Base-by-base conservation (phyloP, 345 rosid genomes). In the Salix viminalis region DNA sequence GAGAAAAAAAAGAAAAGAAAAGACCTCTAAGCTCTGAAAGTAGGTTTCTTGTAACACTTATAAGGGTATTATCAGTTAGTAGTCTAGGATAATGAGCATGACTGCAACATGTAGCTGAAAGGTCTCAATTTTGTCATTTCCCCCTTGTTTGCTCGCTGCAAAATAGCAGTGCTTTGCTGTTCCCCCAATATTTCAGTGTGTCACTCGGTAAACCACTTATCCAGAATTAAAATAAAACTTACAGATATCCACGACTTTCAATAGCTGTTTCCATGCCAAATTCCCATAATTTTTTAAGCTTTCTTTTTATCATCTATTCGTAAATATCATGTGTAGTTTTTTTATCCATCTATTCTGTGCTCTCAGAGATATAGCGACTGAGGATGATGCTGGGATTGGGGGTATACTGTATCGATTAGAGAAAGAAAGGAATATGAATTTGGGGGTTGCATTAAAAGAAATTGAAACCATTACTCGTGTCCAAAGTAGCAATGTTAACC, bases 351-450 rank as follows among this genome's bases (percentile, higher is more conserved):
- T 69, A 3, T 60, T 76, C 23, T 77, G 66, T 86, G 78, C 75
- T 71, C 71, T 77, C 89, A 95, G 99, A 81, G 90, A 89, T 80
- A 78, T 79, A 24, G 81, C 77, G 37, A 73, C 24, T 7, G 77
- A 75, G 71, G 84, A 82, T 71, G 87, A 86, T 72, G 86, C 87
- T 76, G 99, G 99, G 62, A 83, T 93, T 77, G 92, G 91, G 79
- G 99, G 99, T 64, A 90, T 96, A 79, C 82, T 96, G 77, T 87
- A 79, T 61, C 88, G 96, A 64, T 79, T 96, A 80, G 94, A 93
- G 87, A 93, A 86, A 83, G 94, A 96, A 81, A 89, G 98, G 87
- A 90, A 89, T 83, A 71, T 77, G 60, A 86, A 85, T 65, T 85
- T 91, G 24, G 94, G 96, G 77, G 71, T 89, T 73, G 86, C 83